phyloP scores from a whole-genome alignment of 257 asterid species.

The Nicotiana benthamiana region DNA sequence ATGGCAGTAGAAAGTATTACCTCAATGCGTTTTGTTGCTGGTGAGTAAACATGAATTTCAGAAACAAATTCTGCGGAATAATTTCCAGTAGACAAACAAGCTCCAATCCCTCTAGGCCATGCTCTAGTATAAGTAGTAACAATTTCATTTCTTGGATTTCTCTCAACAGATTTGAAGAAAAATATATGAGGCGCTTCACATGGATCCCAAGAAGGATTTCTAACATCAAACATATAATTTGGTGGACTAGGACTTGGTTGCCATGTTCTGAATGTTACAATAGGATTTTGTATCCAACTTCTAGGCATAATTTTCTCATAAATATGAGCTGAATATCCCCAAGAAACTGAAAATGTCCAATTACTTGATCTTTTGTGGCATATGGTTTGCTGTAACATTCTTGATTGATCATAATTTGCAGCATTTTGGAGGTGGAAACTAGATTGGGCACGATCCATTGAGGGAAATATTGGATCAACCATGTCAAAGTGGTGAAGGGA shows the following conservation, averaged over 20 bases:
- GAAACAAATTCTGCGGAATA: slow-evolving; percentile 16
- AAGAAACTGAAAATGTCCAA: slow-evolving; percentile 59
- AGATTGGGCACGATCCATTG: slow-evolving; percentile 28
- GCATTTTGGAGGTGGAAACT: slow-evolving; percentile 46
- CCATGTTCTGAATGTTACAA: slow-evolving; percentile 51
- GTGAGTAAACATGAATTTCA: slow-evolving; percentile 10
- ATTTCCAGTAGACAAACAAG: slow-evolving; percentile 11
- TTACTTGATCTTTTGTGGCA: slow-evolving; percentile 31
- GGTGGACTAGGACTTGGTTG: not conserved
- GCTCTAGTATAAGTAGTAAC: slow-evolving; percentile 23
- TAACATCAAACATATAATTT: slow-evolving; percentile 33
- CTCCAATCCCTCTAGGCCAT: slow-evolving; percentile 18
- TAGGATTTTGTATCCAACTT: slow-evolving; percentile 35
- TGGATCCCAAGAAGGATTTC: slow-evolving; percentile 25
- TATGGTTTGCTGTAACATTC: slow-evolving; percentile 49
- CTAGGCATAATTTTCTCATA: slow-evolving; percentile 44
- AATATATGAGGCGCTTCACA: slow-evolving; percentile 43
- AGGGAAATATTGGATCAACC: slow-evolving; percentile 43
- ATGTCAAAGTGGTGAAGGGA: slow-evolving; percentile 62
- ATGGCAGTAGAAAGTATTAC: slow-evolving; percentile 8
- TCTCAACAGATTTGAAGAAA: slow-evolving; percentile 23
- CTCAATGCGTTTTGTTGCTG: slow-evolving; percentile 7
- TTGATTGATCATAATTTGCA: slow-evolving; percentile 36
- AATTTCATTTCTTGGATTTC: not conserved
- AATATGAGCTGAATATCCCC: slow-evolving; percentile 56